Percentiles rank a stretch among this genome's conserved stretches.
Evolutionary conservation across 352 stramenopile species (phyloP).

Genomic region (Bremia lactucae): DNA sequence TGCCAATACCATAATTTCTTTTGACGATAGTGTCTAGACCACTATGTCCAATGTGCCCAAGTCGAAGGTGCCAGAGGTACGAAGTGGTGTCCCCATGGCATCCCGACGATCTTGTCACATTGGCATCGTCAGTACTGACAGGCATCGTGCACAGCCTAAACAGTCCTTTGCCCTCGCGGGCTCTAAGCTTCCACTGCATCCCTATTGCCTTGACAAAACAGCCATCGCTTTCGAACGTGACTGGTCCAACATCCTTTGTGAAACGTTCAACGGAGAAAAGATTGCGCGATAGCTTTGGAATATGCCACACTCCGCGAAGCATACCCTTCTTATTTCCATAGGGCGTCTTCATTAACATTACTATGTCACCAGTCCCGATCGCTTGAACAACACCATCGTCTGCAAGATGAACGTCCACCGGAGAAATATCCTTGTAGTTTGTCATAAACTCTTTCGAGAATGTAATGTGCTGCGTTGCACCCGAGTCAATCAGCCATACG

Average conservation of each 20-base stretch:
- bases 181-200: constrained; percentile 5
- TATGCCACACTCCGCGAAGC: not conserved
- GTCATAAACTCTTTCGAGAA: not conserved
- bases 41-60: too few relatives aligned
- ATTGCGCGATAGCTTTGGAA: not conserved
- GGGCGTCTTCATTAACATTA: too few relatives aligned
- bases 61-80: too few relatives aligned
- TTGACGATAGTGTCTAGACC: constrained; percentile 11
- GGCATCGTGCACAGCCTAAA: too few relatives aligned
- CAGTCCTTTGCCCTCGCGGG: constrained; percentile 9
- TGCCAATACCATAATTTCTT: constrained; percentile 4
- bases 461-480: not conserved
- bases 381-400: not conserved
- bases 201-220: constrained; percentile 5
- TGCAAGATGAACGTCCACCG: not conserved
- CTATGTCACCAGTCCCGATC: too few relatives aligned
- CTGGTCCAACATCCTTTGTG: constrained; percentile 3
- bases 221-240: not conserved
- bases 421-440: not conserved
- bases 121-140: too few relatives aligned
- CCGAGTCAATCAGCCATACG: not conserved
- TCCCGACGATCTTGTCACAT: too few relatives aligned
- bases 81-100: too few relatives aligned
- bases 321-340: not conserved
- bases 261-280: not conserved